Evolutionary conservation across 352 stramenopile genomes (phyloP), one percentile per base, ranked within the genome.

Genomic region (Phytophthora pseudosyringae): DNA sequence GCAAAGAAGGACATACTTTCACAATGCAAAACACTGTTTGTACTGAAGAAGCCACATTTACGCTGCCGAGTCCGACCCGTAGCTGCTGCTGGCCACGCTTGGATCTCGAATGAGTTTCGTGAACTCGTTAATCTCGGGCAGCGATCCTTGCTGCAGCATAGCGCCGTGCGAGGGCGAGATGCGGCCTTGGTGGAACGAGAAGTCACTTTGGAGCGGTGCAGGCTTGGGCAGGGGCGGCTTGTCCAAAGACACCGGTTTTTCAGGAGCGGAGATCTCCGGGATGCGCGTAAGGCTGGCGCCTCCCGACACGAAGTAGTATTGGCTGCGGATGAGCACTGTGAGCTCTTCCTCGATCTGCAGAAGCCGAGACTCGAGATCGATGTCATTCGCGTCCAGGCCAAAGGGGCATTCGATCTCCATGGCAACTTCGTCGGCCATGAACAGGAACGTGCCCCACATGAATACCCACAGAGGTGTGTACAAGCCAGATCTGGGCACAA

Each of bases 381-480:
- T 93, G 55, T 94, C 83, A 51, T 94, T 94, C 25, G 81, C 77
- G 25, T 94, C 86, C 11, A 91, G 50, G 1, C 86, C 86, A 54
- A 94, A 93, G 1, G 86, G 86, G 29, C 83, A 91, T 63, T 94
- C 86, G 49, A 94, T 94, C 58, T 94, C 83, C 78, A 90, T 90
- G 0, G 86, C 84, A 7, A 94, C 78, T 61, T 94, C 81, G 45
- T 94, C 86, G 1, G 83, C 83, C 50, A 88, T 91, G 67, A 94
- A 92, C 13, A 94, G 69, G 63, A 94, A 91, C 15, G 86, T 81
- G 6, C 83, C 83, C 86, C 86, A 94, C 47, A 83, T 59, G 32
- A 93, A 92, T 8, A 94, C 84, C 82, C 86, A 93, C 5, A 94
- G 29, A 4, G 86, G 86, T 6, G 86, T 92, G 58, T 88, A 92